phyloP scores from a whole-genome alignment of 129 eudicot genomes.

The Flaveria trinervia region DNA sequence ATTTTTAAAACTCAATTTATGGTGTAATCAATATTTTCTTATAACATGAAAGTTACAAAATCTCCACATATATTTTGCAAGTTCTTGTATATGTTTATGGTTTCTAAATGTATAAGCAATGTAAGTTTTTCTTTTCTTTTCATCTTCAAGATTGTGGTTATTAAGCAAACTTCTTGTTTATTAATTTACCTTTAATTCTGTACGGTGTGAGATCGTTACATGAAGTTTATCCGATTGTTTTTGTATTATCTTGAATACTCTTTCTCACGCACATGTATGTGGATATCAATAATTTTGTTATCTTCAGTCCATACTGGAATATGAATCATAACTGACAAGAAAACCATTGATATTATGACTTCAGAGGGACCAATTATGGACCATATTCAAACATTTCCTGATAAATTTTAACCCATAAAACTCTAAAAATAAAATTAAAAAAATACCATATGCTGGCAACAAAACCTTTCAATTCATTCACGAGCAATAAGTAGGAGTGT shows the following conservation, averaged over 20 bases:
- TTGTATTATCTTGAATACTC: background rate
- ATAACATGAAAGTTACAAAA: no score
- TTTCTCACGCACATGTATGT: background rate
- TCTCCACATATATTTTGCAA: no score
- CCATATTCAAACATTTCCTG: conserved; percentile 25
- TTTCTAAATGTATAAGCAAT: no score
- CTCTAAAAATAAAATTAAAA: background rate
- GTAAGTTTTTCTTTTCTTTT: no score
- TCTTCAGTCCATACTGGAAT: conserved; percentile 28
- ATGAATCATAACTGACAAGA: conserved; percentile 19
- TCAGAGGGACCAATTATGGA: conserved; percentile 4
- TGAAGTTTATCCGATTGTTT: background rate
- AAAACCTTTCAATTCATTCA: background rate
- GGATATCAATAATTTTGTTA: conserved; percentile 8
- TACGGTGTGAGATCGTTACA: no score
- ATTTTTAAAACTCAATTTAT: no score
- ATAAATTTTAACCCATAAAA: background rate
- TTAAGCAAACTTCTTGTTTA: no score
- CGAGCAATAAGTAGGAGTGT: no score
- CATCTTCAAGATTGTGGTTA: no score
- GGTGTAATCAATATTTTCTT: no score
- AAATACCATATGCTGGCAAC: conserved; percentile 16
- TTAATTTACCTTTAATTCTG: no score
- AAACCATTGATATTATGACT: conserved; percentile 11
- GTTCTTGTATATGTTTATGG: no score